Evolutionary conservation across 1,139 yeast genomes (phyloP).

Genomic region (Komagataea norvegica): DNA sequence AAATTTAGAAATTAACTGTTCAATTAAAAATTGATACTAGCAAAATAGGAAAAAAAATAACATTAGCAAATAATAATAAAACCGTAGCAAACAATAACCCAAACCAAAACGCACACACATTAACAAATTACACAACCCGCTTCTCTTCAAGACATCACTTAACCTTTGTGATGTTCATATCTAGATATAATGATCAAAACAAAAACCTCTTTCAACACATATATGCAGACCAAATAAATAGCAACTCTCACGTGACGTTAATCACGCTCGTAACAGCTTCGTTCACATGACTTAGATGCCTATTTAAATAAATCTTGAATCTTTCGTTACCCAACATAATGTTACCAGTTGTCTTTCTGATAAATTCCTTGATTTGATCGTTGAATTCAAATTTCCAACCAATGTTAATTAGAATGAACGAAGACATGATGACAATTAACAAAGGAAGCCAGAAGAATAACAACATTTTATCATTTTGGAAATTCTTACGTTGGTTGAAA

Average conservation of each 20-base stretch:
- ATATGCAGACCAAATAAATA: too few relatives aligned
- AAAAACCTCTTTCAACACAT: too few relatives aligned
- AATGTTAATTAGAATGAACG: conserved; percentile 45
- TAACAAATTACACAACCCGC: too few relatives aligned
- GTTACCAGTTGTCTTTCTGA: conserved; percentile 53
- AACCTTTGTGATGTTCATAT: too few relatives aligned
- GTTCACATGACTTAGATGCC: conserved; percentile 32
- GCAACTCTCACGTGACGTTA: conserved; percentile 10
- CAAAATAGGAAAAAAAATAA: too few relatives aligned
- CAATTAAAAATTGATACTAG: too few relatives aligned
- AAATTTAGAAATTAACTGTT: too few relatives aligned
- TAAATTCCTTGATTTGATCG: conserved; percentile 39
- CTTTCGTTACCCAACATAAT: conserved; percentile 68
- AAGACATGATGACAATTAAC: conserved; percentile 47
- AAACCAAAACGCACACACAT: too few relatives aligned
- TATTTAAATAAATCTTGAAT: conserved; percentile 50
- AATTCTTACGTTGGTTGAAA: conserved; percentile 57
- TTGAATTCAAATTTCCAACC: conserved; percentile 36
- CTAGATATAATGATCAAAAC: too few relatives aligned
- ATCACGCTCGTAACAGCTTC: conserved; percentile 32
- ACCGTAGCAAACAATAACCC: too few relatives aligned
- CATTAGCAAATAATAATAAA: too few relatives aligned
- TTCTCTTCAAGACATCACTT: too few relatives aligned
- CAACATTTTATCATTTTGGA: conserved; percentile 80
- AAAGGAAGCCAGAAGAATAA: conserved; percentile 86